phyloP scores from a whole-genome alignment of 1,284 basidiomycete species.

The Hemileia vastatrix region DNA sequence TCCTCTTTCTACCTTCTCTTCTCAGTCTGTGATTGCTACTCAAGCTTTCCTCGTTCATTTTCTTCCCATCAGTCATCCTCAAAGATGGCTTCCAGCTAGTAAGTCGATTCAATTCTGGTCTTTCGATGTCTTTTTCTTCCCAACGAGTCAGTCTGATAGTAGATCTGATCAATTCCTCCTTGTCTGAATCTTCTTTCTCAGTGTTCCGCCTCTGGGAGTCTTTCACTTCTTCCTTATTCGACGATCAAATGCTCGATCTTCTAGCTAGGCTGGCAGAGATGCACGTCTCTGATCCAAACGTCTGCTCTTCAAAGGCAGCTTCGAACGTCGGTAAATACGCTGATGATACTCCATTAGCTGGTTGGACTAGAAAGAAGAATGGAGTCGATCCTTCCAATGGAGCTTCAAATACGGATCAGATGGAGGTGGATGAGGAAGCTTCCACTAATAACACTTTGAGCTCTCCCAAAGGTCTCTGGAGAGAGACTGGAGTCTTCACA shows the following conservation, averaged over 20 bases:
- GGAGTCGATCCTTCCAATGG: background rate
- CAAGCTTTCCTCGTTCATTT: constrained; percentile 78
- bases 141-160: background rate
- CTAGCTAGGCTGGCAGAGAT: constrained; percentile 66
- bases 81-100: constrained; percentile 59
- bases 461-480: constrained; percentile 47
- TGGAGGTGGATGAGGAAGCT: constrained; percentile 4
- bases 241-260: constrained; percentile 75
- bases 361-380: background rate
- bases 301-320: constrained; percentile 46
- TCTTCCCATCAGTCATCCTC: constrained; percentile 58
- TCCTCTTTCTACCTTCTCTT: background rate
- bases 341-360: background rate
- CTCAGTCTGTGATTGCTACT: constrained; percentile 57
- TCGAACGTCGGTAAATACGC: background rate
- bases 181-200: background rate
- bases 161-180: no score
- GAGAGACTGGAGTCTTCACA: constrained; percentile 78
- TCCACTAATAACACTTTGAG: constrained; percentile 46
- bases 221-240: constrained; percentile 49
- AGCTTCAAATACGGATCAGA: background rate
- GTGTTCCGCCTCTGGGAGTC: constrained; percentile 75
- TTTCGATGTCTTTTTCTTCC: background rate
- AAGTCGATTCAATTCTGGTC: background rate
- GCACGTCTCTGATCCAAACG: constrained; percentile 56